Evolutionary conservation across 306 rosid genomes (phyloP), one percentile per base, ranked within the genome.

Genomic region (Trichosanthes cucumerina): DNA sequence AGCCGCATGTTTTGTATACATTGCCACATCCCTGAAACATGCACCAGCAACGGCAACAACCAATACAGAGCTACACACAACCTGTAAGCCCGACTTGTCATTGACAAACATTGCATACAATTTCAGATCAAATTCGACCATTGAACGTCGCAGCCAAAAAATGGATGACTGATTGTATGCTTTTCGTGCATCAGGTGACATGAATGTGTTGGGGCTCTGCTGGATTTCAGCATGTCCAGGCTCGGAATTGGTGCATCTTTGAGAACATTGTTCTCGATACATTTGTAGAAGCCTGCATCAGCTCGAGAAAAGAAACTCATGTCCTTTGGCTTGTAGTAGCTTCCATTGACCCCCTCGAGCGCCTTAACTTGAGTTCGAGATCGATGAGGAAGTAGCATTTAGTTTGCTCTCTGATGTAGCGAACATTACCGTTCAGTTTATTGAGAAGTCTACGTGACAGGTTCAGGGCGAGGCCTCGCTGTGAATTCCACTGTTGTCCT

Each of bases 401-500:
- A 14, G 79, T 53, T 4, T 86, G 85, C 83, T 91, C 97, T 86
- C 91, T 89, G 34, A 88, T 72, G 56, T 91, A 90, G 69, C 82
- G 85, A 53, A 88, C 88, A 56, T 64, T 87, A 54, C 98, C 97
- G 46, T 87, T 91, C 88, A 93, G 88, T 86, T 76, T 83, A 60
- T 80, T 78, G 39, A 93, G 93, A 81, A 93, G 89, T 87, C 89
- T 93, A 78, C 92, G 84, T 34, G 93, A 89, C 81, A 89, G 70
- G 53, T 79, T 79, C 76, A 93, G 86, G 23, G 91, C 91, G 24
- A 90, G 82, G 78, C 97, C 97, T 90, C 90, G 93, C 52, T 84
- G 88, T 10, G 93, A 84, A 24, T 81, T 84, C 88, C 91, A 88
- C 75, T 82, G 87, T 72, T 84, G 86, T 72, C 85, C 97, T 23